Base-by-base conservation (phyloP, 352 stramenopile species). In the Globisporangium ultimum region DNA sequence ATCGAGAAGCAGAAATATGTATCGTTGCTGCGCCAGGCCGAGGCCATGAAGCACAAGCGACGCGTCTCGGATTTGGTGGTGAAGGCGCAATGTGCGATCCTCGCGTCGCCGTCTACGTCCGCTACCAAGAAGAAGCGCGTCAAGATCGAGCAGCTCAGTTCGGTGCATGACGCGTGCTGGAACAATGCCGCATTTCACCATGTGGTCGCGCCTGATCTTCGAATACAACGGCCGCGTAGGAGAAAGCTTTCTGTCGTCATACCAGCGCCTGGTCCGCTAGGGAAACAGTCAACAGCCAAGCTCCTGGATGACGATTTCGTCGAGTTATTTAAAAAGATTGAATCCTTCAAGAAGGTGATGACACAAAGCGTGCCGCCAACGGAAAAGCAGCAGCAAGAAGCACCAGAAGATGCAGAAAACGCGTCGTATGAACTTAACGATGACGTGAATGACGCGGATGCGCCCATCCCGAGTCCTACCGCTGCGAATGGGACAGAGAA, bases 41-140 rank as follows among this genome's bases (percentile, higher is more conserved):
- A 84, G 6, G 61, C 63, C n/a, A 66, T 85, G 48, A 48, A 64
- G 47, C 83, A 90, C n/a, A 71, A 84, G 41, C 80, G 88, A 43
- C 80, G 78, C 18, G 71, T 90, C 3, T 72, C 76, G 0, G 73
- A 88, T 49, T 28, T 74, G 2, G 78, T 92, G 15, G 73, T 89
- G 9, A 65, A 83, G 34, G 66, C 72, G 15, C 82, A 92, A 49
- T 88, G 78, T 43, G 68, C 69, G 9, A 70, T 83, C 8, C 75
- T 92, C 65, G 70, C 78, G 15, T 65, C 61, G 2, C 64, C 75
- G 3, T 76, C 63, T 7, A 43, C 60, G 45, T 63, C 67, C 56
- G 55, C 73, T 53, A 68, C 68, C 59, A 70, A 76, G 57, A 53
- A 83, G 28, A 69, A 66, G 57, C 21, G 70, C 17, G 49, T 49